Conservation (phyloP, 805 yeast genomes). For the Saturnispora zaruensis region DNA sequence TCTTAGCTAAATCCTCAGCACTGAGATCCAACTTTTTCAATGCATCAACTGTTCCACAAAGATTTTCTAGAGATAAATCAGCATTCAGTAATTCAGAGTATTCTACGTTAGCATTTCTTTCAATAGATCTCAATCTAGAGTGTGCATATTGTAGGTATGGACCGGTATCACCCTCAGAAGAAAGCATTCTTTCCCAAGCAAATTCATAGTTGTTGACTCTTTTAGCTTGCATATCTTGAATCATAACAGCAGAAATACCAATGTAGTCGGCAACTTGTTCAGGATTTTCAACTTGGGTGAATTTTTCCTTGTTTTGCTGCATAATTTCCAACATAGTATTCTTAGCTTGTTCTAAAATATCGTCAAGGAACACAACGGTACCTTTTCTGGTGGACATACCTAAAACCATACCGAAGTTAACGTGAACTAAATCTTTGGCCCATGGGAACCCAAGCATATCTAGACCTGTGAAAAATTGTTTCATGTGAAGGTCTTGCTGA, state of each 20-base stretch:
- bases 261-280: slow-evolving; percentile 90
- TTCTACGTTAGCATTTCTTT: slow-evolving; percentile 65
- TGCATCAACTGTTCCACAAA: slow-evolving; percentile 25
- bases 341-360: slow-evolving; percentile 86
- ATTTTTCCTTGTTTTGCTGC: slow-evolving; percentile 85
- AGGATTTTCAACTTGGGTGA: slow-evolving; percentile 87
- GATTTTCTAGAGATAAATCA: slow-evolving; percentile 24
- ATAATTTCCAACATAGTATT: slow-evolving; percentile 94
- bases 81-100: slow-evolving; percentile 23
- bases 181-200: slow-evolving; percentile 96
- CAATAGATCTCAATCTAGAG: slow-evolving; percentile 90
- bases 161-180: slow-evolving; percentile 99
- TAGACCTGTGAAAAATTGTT: slow-evolving; percentile 89
- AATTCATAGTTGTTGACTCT: slow-evolving; percentile 93
- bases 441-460: slow-evolving; percentile 85
- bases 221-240: slow-evolving; percentile 97
- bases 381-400: slow-evolving; percentile 99
- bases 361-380: slow-evolving; percentile 95
- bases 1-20: slow-evolving; percentile 25
- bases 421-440: slow-evolving; percentile 70
- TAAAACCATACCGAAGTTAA: slow-evolving; percentile 94
- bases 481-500: slow-evolving; percentile 91
- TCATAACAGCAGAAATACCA: slow-evolving; percentile 97
- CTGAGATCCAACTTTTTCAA: slow-evolving; percentile 18
- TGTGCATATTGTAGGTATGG: slow-evolving; percentile 98